phyloP scores from a whole-genome alignment of 306 rosid species.

The Pterocarpus santalinus region DNA sequence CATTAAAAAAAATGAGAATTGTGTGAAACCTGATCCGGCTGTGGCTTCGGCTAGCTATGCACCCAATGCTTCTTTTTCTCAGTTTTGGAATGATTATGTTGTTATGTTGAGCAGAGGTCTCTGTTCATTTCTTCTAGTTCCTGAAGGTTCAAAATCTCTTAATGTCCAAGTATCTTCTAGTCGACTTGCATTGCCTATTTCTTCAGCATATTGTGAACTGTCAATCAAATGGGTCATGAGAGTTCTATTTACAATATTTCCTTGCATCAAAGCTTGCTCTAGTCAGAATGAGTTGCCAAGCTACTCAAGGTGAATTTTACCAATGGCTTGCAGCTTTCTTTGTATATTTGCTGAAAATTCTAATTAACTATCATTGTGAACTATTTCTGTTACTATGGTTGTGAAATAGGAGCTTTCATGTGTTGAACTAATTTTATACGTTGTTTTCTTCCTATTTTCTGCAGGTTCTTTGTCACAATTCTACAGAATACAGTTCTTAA shows the following conservation, averaged over 20 bases:
- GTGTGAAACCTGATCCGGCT: conserved; percentile 45
- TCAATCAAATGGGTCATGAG: conserved; percentile 88
- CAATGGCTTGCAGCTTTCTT: conserved; percentile 29
- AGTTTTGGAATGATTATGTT: conserved; percentile 79
- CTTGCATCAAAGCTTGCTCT: conserved; percentile 91
- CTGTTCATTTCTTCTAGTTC: conserved; percentile 85
- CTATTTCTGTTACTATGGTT: conserved; percentile 21
- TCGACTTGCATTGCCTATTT: conserved; percentile 64
- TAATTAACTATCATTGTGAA: conserved; percentile 5
- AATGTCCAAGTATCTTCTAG: conserved; percentile 64
- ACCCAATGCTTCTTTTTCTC: conserved; percentile 58
- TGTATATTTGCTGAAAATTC: conserved; percentile 14
- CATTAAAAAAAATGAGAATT: conserved; percentile 53
- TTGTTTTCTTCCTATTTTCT: conserved; percentile 47
- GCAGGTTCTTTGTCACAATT: conserved; percentile 76
- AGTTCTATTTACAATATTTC: conserved; percentile 80
- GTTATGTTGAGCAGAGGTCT: conserved; percentile 74
- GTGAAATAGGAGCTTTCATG: conserved; percentile 32
- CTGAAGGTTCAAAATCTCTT: conserved; percentile 68
- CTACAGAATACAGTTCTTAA: conserved; percentile 76
- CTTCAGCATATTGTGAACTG: conserved; percentile 72
- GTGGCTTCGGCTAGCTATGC: conserved; percentile 57
- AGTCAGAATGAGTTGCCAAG: conserved; percentile 73
- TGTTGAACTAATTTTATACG: conserved; percentile 35
- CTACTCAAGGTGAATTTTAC: conserved; percentile 74